Base-by-base conservation (phyloP, 2,329 filamentous ascomycete genomes). In the Neopestalotiopsis sp. region DNA sequence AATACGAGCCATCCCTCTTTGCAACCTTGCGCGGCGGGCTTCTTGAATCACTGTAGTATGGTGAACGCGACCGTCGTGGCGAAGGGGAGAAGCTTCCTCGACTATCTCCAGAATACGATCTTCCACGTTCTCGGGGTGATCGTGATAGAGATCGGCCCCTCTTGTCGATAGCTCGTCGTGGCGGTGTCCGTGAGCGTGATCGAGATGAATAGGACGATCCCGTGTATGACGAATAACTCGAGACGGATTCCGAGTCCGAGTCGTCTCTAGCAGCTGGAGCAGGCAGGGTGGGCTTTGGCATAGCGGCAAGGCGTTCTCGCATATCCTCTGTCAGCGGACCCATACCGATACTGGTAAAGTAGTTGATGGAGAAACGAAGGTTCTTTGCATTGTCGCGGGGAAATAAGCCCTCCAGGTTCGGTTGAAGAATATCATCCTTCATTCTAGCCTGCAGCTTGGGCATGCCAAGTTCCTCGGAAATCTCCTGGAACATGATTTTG, bases 331-430 rank as follows among this genome's bases (percentile, higher is more conserved):
- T 99, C 71, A 99, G 87, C 30, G 89, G 90, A 78, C 96, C 96
- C 93, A 99, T 97, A 69, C 95, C 94, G 76, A 99, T 97, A 76
- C 94, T 96, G 10, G 96, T 99, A 80, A 99, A 98, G 86, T 98
- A 99, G 82, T 99, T 99, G 90, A 99, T 97, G 65, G 95, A 94
- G 85, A 99, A 99, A 67, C 95, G 91, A 53, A 95, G 94, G 81
- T 98, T 96, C 77, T 93, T 91, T 30, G 94, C 90, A 76, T 94
- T 94, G 79, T 98, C 95, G 70, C 86, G 91, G 0, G 96, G 96
- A 86, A 99, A 98, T 58, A 99, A 84, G 38, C 95, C 95, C 53
- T 91, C 89, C 69, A 98, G 89, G 78, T 89, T 92, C 64, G 94
- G 90, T 70, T 91, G 90, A 53, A 98, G 85, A 64, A 90, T 87